These are phyloP conservation scores for Termitomyces sp. DNA, from an alignment of 768 basidiomycete species.

Conservation along the genomic window DNA sequence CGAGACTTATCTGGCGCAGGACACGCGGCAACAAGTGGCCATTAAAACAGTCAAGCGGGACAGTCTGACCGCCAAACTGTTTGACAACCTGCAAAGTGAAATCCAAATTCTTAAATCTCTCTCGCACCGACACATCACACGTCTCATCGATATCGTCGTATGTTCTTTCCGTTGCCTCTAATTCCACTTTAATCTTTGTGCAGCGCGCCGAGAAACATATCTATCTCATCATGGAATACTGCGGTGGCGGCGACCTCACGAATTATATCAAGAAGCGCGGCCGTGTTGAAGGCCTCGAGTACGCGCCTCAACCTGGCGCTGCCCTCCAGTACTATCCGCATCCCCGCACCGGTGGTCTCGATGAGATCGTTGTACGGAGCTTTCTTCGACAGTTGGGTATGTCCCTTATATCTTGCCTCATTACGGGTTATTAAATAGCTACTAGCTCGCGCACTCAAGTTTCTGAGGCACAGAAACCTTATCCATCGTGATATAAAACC, in stretches of 20 bases:
- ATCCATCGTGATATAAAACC: constrained; percentile 99
- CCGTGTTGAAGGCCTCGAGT: constrained; percentile 83
- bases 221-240: constrained; percentile 97
- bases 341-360: constrained; percentile 84
- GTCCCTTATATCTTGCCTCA: constrained; percentile 44
- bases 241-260: constrained; percentile 92
- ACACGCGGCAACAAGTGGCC: constrained; percentile 32
- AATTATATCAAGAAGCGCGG: constrained; percentile 99
- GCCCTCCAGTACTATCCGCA: constrained; percentile 84
- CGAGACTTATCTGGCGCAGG: constrained; percentile 33
- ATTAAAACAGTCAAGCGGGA: constrained; percentile 92
- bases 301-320: constrained; percentile 60
- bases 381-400: constrained; percentile 69
- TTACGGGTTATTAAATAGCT: constrained; percentile 15
- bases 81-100: constrained; percentile 98
- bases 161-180: constrained; percentile 10
- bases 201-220: constrained; percentile 73
- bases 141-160: constrained; percentile 89
- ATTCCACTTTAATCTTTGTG: too few species aligned
- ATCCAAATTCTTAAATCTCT: constrained; percentile 94
- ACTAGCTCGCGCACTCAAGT: constrained; percentile 87
- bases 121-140: constrained; percentile 90
- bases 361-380: constrained; percentile 85
- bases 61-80: constrained; percentile 84
- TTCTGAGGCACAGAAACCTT: constrained; percentile 80